These are phyloP conservation scores for Oehlia diaphana DNA, from an alignment of 192 early-diverging fungal genomes.

Conservation along the genomic window DNA sequence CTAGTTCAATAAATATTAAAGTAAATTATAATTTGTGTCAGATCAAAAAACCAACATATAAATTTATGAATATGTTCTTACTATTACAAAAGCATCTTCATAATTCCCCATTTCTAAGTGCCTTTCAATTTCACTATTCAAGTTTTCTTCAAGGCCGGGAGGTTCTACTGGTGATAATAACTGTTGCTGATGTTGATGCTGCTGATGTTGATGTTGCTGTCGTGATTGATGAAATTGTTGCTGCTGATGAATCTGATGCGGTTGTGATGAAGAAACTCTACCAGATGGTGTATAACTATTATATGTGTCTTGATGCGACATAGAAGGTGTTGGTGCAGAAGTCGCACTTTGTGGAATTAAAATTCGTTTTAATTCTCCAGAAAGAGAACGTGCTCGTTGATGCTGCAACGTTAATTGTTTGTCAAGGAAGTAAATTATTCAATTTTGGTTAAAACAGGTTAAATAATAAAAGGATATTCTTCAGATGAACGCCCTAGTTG, in stretches of 20 bases:
- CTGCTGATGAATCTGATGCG: background rate
- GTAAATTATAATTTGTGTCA: background rate
- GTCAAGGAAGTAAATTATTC: background rate
- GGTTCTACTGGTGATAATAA: constrained; percentile 32
- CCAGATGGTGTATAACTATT: constrained; percentile 10
- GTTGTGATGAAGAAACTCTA: constrained; percentile 11
- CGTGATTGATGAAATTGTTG: background rate
- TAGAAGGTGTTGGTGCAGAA: background rate
- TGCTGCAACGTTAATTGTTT: constrained; percentile 16
- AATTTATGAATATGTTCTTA: constrained; percentile 1
- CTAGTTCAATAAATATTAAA: constrained; percentile 15
- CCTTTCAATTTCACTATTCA: constrained; percentile 21
- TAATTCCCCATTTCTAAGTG: constrained; percentile 10
- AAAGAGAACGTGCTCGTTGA: constrained; percentile 25
- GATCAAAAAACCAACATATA: background rate
- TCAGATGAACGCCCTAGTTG: background rate
- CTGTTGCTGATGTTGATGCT: background rate
- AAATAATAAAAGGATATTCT: constrained; percentile 25
- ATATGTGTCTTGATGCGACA: constrained; percentile 4
- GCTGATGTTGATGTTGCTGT: constrained; percentile 9
- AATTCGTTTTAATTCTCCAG: constrained; percentile 32
- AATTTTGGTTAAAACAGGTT: background rate
- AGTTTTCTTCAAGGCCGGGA: constrained; percentile 35
- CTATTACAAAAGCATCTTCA: constrained; percentile 36
- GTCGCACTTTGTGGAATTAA: constrained; percentile 17